phyloP scores from a whole-genome alignment of 257 asterid species.

The Mentha longifolia region DNA sequence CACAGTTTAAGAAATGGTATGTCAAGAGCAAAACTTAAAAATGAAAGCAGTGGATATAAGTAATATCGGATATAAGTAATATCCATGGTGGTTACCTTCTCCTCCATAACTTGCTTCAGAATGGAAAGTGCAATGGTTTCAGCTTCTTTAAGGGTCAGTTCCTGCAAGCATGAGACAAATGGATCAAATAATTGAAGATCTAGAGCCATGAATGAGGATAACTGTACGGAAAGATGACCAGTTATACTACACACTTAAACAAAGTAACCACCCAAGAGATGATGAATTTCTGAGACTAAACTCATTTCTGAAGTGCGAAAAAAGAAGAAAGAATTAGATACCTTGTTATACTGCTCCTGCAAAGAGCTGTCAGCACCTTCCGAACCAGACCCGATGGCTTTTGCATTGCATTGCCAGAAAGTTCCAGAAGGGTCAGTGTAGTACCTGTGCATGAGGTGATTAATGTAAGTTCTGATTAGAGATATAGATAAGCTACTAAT shows the following conservation, averaged over 20 bases:
- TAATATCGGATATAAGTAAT: not conserved
- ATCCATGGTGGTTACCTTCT: constrained; percentile 51
- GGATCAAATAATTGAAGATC: constrained; percentile 5
- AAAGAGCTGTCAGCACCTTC: constrained; percentile 96
- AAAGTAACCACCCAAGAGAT: not conserved
- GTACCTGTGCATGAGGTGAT: constrained; percentile 50
- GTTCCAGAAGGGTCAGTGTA: constrained; percentile 88
- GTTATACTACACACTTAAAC: not conserved
- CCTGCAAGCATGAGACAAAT: constrained; percentile 48
- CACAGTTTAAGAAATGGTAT: not conserved
- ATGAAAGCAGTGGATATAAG: not conserved
- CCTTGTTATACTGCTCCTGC: constrained; percentile 90
- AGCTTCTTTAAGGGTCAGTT: constrained; percentile 76
- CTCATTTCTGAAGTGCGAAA: not conserved
- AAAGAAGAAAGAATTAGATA: constrained; percentile 16
- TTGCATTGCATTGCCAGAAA: constrained; percentile 93
- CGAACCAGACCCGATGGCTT: constrained; percentile 91
- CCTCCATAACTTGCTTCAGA: constrained; percentile 93
- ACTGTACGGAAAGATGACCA: not conserved
- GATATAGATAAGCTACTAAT: not conserved
- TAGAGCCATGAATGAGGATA: not conserved
- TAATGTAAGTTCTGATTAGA: constrained; percentile 7
- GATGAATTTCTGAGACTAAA: not conserved
- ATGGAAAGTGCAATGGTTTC: constrained; percentile 85
- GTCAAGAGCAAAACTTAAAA: not conserved